Conservation (phyloP, 169 alveolate genomes). For the Cryptosporidium tyzzeri region DNA sequence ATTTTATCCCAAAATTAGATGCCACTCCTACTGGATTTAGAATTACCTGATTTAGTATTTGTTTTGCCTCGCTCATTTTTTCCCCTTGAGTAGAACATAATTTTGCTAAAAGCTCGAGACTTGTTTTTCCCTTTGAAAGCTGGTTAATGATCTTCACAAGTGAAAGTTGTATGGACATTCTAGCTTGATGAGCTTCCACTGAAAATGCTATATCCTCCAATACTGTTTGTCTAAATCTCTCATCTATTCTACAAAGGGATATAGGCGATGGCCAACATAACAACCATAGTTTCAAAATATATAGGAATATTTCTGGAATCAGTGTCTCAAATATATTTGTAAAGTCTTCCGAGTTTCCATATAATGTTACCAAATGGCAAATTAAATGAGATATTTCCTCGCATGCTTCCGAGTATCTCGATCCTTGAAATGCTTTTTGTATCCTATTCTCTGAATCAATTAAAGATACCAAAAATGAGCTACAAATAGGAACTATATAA, state of each 20-base stretch:
- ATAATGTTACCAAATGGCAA: slow-evolving; percentile 27
- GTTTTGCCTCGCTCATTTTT: slow-evolving; percentile 23
- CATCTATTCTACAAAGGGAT: background rate
- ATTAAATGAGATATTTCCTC: slow-evolving; percentile 51
- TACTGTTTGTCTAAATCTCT: background rate
- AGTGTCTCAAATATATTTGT: background rate
- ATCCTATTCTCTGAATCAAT: background rate
- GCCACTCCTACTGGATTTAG: slow-evolving; percentile 48
- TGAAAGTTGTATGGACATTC: slow-evolving; percentile 26
- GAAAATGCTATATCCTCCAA: slow-evolving; percentile 23
- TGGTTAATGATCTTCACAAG: slow-evolving; percentile 23
- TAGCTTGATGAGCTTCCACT: slow-evolving; percentile 33
- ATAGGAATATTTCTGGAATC: slow-evolving; percentile 10
- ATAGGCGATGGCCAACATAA: slow-evolving; percentile 57
- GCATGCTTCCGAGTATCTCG: slow-evolving; percentile 29
- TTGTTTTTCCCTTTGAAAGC: slow-evolving; percentile 4
- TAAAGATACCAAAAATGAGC: slow-evolving; percentile 31
- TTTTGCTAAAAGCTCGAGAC: background rate
- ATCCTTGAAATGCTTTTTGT: background rate
- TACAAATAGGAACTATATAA: slow-evolving; percentile 26
- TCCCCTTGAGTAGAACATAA: slow-evolving; percentile 15
- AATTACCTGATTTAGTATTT: slow-evolving; percentile 36
- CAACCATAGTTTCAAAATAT: slow-evolving; percentile 43
- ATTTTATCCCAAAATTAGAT: slow-evolving; percentile 20
- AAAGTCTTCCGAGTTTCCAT: slow-evolving; percentile 13